Base-by-base conservation (phyloP, 1,284 basidiomycete species). In the Psilocybe mexicana region DNA sequence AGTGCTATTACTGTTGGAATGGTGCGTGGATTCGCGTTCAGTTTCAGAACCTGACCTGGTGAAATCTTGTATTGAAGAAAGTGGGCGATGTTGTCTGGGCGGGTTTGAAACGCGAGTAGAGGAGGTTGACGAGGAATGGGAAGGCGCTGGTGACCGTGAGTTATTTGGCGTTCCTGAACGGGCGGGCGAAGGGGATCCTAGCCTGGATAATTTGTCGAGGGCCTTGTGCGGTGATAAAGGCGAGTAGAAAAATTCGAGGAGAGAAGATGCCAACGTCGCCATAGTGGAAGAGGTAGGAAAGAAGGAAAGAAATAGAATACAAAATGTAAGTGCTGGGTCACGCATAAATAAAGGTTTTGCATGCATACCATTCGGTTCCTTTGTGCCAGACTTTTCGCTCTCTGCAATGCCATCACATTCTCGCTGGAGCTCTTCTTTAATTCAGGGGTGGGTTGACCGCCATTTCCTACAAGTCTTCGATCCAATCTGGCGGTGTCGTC, bases 41-140 rank as follows among this genome's bases (percentile, higher is more conserved):
- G 88, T 91, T 69, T 90, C 89, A 2, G 88, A 90, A 42, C 88
- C 89, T 25, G 88, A 90, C 49, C 80, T 80, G n/a, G 63, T 58
- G 6, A 69, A 70, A 25, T 75, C 70, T 33, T 71, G 68, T 30
- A 55, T 45, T 47, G 58, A 57, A 33, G 65, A 50, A 46, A 57
- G 57, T 54, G 66, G 57, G 52, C 63, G 67, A 28, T 53, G 46
- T 50, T 62, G 53, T 62, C 66, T 57, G 65, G 70, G 73, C 23
- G 70, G 69, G 14, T 73, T 70, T 10, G 71, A 71, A 44, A 69
- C 26, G 28, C 26, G 26, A 12, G 38, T 59, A 52, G 70, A 68
- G 38, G 68, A 69, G 30, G 65, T 63, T 24, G 65, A 59, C 50
- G 70, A 70, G 33, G 70, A 67, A 46, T 70, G 70, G 30, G 67